These are phyloP conservation scores for Gorgonomyces haynaldii DNA, from an alignment of 192 early-diverging fungal genomes.

Conservation along the genomic window DNA sequence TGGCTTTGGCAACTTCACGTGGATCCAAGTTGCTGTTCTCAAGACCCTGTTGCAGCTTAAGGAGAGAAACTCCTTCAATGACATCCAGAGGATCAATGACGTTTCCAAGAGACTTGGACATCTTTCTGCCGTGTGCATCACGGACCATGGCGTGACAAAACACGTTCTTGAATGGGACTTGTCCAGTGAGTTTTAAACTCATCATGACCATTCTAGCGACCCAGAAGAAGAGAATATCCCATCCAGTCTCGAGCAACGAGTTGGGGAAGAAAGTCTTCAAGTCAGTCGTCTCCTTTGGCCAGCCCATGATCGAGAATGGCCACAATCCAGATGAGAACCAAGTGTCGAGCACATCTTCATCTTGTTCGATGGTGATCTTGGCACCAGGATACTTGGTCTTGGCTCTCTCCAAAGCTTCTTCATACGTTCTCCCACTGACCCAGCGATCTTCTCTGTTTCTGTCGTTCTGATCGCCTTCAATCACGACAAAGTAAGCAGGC, in stretches of 20 bases:
- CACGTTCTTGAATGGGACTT: slow-evolving; percentile 87
- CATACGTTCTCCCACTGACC: slow-evolving; percentile 74
- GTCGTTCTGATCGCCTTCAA: slow-evolving; percentile 52
- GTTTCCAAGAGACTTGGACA: slow-evolving; percentile 93
- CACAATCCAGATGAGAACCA: slow-evolving; percentile 99
- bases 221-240: slow-evolving; percentile 99
- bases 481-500: slow-evolving; percentile 87
- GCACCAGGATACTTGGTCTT: slow-evolving; percentile 64
- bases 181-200: slow-evolving; percentile 87
- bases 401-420: slow-evolving; percentile 64
- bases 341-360: slow-evolving; percentile 88
- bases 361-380: slow-evolving; percentile 74
- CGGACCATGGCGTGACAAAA: slow-evolving; percentile 98
- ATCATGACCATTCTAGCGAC: slow-evolving; percentile 99
- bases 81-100: slow-evolving; percentile 97
- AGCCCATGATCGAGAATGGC: slow-evolving; percentile 96
- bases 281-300: slow-evolving; percentile 86
- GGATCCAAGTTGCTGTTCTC: slow-evolving; percentile 80
- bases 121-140: slow-evolving; percentile 96
- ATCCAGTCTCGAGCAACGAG: slow-evolving; percentile 86
- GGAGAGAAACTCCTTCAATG: slow-evolving; percentile 82
- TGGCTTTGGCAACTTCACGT: slow-evolving; percentile 78
- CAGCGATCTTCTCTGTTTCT: slow-evolving; percentile 56
- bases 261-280: slow-evolving; percentile 82
- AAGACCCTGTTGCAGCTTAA: slow-evolving; percentile 64